Percentiles rank a stretch among this genome's conserved stretches.
These are phyloP conservation scores for Flammula alnicola DNA, from an alignment of 1,284 basidiomycete genomes.

Conservation along the genomic window DNA sequence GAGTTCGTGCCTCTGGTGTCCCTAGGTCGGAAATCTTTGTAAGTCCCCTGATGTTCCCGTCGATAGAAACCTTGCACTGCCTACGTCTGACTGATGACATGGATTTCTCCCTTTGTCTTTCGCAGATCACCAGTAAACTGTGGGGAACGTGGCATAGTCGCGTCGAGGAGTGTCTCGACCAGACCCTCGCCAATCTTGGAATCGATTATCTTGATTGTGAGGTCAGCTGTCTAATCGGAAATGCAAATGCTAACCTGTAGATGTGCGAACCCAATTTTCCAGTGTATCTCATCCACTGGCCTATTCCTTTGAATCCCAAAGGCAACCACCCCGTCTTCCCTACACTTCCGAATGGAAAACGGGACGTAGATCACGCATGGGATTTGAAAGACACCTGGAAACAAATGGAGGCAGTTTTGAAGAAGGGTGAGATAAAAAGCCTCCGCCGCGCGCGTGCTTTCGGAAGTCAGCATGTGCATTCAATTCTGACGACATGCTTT, in stretches of 20 bases:
- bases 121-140: slow-evolving; percentile 68
- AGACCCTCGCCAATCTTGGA: slow-evolving; percentile 74
- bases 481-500: slow-evolving; percentile 3
- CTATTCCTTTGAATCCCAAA: slow-evolving; percentile 73
- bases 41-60: slow-evolving; percentile 35
- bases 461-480: too few species aligned
- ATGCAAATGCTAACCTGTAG: slow-evolving; percentile 15
- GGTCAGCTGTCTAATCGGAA: slow-evolving; percentile 30
- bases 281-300: slow-evolving; percentile 88
- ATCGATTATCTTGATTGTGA: slow-evolving; percentile 79
- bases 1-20: slow-evolving; percentile 79
- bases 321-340: slow-evolving; percentile 78
- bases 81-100: slow-evolving; percentile 4
- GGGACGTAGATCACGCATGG: slow-evolving; percentile 71
- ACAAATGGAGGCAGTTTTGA: slow-evolving; percentile 77
- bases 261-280: slow-evolving; percentile 15
- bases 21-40: slow-evolving; percentile 84
- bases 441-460: slow-evolving; percentile 30
- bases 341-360: slow-evolving; percentile 66
- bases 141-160: slow-evolving; percentile 78
- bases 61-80: too few species aligned
- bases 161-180: slow-evolving; percentile 75
- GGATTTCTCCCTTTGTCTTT: slow-evolving; percentile 6
- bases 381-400: slow-evolving; percentile 78
- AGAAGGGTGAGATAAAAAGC: slow-evolving; percentile 51